These are phyloP conservation scores for Didymella keratinophila DNA, from an alignment of 2,329 filamentous ascomycete genomes.

Conservation along the genomic window DNA sequence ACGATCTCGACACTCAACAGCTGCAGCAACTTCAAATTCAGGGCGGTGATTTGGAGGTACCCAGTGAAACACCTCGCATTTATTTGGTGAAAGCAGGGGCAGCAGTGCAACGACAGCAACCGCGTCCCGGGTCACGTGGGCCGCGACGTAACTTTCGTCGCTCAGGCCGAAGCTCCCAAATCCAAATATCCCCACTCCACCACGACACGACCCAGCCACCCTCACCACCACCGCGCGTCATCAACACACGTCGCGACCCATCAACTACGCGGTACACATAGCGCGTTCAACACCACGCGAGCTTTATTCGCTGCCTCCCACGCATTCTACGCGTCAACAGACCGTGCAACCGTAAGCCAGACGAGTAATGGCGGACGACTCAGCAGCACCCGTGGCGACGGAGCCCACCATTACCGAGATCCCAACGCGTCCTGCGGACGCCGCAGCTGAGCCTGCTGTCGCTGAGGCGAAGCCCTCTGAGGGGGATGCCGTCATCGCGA, in stretches of 20 bases:
- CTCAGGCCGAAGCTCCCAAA: slow-evolving; percentile 24
- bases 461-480: slow-evolving; percentile 42
- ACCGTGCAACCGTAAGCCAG: slow-evolving; percentile 45
- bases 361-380: slow-evolving; percentile 49
- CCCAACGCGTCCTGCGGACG: slow-evolving; percentile 42
- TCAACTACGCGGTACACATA: slow-evolving; percentile 41
- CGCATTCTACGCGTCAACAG: slow-evolving; percentile 47
- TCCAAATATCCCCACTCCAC: slow-evolving; percentile 38
- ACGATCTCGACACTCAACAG: slow-evolving; percentile 28
- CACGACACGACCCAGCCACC: slow-evolving; percentile 43
- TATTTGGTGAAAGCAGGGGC: slow-evolving; percentile 24
- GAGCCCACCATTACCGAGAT: slow-evolving; percentile 39
- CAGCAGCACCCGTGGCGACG: slow-evolving; percentile 36
- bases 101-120: slow-evolving; percentile 24
- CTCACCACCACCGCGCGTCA: slow-evolving; percentile 47
- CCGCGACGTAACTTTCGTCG: slow-evolving; percentile 1
- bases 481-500: slow-evolving; percentile 38
- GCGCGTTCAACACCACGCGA: slow-evolving; percentile 36
- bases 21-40: slow-evolving; percentile 33
- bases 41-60: slow-evolving; percentile 18
- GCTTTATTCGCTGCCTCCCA: slow-evolving; percentile 42
- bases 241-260: slow-evolving; percentile 42
- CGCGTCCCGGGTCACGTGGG: slow-evolving; percentile 33
- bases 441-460: slow-evolving; percentile 36
- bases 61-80: slow-evolving; percentile 33